Evolutionary conservation across 202 grass and related monocot genomes (phyloP).

Genomic region (Setaria italica): DNA sequence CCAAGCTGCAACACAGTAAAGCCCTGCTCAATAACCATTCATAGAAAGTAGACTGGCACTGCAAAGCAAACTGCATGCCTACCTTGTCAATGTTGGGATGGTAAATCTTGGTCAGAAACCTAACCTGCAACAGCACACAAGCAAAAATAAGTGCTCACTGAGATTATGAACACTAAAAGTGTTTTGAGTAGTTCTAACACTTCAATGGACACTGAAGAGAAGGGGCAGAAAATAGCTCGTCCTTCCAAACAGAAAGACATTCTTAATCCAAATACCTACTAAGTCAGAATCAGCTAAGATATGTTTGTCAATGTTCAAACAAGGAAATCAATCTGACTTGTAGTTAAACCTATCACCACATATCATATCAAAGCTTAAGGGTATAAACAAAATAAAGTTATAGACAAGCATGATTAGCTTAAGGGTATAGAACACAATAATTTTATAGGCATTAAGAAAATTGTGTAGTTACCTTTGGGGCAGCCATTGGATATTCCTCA

Average conservation of each 20-base stretch:
- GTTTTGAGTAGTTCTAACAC: neutral
- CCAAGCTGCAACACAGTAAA: conserved; percentile 67
- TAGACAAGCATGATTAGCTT: conserved; percentile 4
- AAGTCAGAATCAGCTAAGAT: conserved; percentile 10
- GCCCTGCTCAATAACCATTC: conserved; percentile 25
- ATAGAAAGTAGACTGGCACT: neutral
- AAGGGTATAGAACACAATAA: conserved; percentile 10
- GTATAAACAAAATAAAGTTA: neutral
- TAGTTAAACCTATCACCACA: conserved; percentile 19
- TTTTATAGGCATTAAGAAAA: neutral
- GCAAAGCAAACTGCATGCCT: conserved; percentile 27
- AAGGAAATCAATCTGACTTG: neutral
- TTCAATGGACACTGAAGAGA: conserved; percentile 18
- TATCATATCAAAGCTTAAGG: neutral
- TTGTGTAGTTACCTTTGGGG: conserved; percentile 62
- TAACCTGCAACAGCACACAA: conserved; percentile 64
- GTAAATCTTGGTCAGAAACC: conserved; percentile 89
- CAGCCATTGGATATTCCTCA: conserved; percentile 81
- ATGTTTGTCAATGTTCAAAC: neutral
- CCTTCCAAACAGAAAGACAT: conserved; percentile 27
- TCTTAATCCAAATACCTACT: conserved; percentile 10
- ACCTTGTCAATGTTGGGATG: conserved; percentile 95
- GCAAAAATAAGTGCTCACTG: conserved; percentile 12
- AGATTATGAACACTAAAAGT: neutral
- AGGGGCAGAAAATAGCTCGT: neutral